Conservation (phyloP, 192 early-diverging fungal species). For the Coemansia sp. region DNA sequence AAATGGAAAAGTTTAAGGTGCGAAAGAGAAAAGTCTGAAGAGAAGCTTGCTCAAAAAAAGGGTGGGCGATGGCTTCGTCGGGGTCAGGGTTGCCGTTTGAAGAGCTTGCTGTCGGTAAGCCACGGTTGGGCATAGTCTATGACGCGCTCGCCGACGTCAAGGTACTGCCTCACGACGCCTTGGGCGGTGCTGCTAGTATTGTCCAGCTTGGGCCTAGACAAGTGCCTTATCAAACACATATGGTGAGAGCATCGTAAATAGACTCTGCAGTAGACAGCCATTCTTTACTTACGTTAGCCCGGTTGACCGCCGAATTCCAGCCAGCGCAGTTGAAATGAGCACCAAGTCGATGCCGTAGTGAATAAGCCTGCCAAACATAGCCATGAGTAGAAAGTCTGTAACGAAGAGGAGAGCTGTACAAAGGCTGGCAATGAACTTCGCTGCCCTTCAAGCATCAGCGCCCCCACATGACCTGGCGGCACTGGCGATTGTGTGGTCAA, state of each 20-base stretch:
- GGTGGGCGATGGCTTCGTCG: neutral
- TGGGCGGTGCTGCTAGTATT: constrained; percentile 6
- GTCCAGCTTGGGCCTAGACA: constrained; percentile 19
- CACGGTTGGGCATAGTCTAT: constrained; percentile 19
- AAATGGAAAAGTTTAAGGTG: constrained; percentile 6
- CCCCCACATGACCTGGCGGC: constrained; percentile 1
- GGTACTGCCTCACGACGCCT: constrained; percentile 13
- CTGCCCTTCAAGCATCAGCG: neutral
- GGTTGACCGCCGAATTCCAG: constrained; percentile 35
- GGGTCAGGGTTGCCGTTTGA: constrained; percentile 11
- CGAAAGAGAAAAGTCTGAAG: neutral
- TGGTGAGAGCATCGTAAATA: neutral
- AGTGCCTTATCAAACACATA: neutral
- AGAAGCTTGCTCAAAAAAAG: constrained; percentile 1
- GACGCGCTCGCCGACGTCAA: constrained; percentile 27
- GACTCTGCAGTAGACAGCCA: neutral
- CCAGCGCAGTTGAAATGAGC: constrained; percentile 36
- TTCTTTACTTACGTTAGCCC: constrained; percentile 27
- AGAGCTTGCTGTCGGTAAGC: constrained; percentile 19
- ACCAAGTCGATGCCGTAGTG: constrained; percentile 32
- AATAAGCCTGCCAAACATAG: constrained; percentile 23
- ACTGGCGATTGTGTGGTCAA: neutral
- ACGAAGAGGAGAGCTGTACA: neutral
- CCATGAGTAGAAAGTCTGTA: constrained; percentile 6
- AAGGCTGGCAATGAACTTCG: neutral